Evolutionary conservation across 202 grass and related monocot genomes (phyloP), one percentile per base, ranked within the genome.

Genomic region (Cymbopogon flexuosus): DNA sequence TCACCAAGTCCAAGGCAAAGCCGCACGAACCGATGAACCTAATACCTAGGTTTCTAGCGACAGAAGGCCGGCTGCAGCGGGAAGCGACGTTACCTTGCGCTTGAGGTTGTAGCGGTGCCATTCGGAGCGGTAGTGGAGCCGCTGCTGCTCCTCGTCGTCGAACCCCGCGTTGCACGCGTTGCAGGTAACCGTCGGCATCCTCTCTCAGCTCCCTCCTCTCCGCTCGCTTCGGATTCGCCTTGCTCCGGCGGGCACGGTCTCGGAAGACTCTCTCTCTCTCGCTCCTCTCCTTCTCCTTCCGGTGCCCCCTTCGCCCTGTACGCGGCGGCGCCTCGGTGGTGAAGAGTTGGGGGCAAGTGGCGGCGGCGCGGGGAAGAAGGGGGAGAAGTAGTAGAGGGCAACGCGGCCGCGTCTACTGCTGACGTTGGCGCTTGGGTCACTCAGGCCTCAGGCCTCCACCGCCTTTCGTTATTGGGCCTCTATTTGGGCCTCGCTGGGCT

Each of bases 91-190:
- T 84, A 97, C 94, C 94, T 97, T 97, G 85, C 94, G 85, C 88
- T 94, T 97, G 81, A 97, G 94, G 83, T 97, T 97, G 84, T 97
- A 94, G 72, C 89, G 88, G 89, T 94, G 91, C 91, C 94, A 97
- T 67, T 94, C 91, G 33, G 94, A 97, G 79, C 94, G 89, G 81
- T 92, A 97, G 83, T 97, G 94, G 21, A 94, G 83, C 74, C 85
- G 89, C 86, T 94, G 94, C 70, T 89, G 31, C 81, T 68, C 78
- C 81, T 97, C 89, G 14, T 73, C 90, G 5, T 89, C 89, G 69
- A 97, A 89, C 84, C 81, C 88, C 30, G 89, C 76, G 87, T 92
- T 97, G 88, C 94, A 97, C 30, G 94, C 86, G 92, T 97, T 94
- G 90, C 94, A 97, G 54, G 88, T 93, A 34, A 92, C 52, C 71